A percentile compares a stretch with the other conserved stretches of the same genome.
phyloP scores from a whole-genome alignment of 305 asterid species.

The Fraxinus latifolia region DNA sequence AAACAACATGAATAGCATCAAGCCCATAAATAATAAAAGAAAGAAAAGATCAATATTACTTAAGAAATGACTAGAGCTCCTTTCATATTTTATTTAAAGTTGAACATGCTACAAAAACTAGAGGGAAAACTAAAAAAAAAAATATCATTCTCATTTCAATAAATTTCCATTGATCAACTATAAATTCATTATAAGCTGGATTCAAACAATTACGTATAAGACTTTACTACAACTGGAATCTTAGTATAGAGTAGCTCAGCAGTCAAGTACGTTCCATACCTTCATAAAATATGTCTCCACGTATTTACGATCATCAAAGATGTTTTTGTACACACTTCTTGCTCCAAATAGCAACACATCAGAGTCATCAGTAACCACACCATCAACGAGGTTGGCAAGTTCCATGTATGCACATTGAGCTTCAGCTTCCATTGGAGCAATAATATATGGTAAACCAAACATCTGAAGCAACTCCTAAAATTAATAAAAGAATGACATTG shows the following conservation, averaged over 20 bases:
- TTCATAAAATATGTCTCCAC: slow-evolving; percentile 95
- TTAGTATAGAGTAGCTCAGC: slow-evolving; percentile 1
- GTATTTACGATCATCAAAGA: slow-evolving; percentile 94
- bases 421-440: slow-evolving; percentile 99
- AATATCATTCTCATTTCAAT: background rate
- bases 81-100: background rate
- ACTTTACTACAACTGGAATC: background rate
- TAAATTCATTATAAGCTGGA: background rate
- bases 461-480: slow-evolving; percentile 94
- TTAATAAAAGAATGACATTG: slow-evolving; percentile 16
- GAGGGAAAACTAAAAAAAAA: background rate
- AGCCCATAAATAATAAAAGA: slow-evolving; percentile 18
- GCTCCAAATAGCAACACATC: slow-evolving; percentile 94
- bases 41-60: slow-evolving; percentile 14
- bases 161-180: background rate
- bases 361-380: slow-evolving; percentile 95
- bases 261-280: slow-evolving; percentile 34
- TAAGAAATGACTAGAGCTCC: background rate
- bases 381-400: slow-evolving; percentile 82
- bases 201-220: background rate
- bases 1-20: slow-evolving; percentile 27
- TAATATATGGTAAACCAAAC: slow-evolving; percentile 92
- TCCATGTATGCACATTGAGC: slow-evolving; percentile 98
- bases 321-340: slow-evolving; percentile 82
- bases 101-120: background rate